phyloP scores from a whole-genome alignment of 345 rosid species.

The Camelina hispida region DNA sequence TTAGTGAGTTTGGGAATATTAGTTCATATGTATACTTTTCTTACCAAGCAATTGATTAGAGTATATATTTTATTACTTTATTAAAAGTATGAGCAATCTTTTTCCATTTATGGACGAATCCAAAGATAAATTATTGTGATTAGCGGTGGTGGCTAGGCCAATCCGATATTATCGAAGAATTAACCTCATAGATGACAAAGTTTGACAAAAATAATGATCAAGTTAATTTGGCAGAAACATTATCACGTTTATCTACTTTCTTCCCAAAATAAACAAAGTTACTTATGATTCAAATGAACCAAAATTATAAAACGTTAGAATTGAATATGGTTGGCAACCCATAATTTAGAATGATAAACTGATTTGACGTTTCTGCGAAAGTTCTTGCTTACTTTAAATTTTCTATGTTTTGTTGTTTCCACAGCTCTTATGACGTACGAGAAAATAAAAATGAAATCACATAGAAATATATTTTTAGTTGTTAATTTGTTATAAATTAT shows the following conservation, averaged over 20 bases:
- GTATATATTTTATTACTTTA: not conserved
- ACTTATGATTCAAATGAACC: not conserved
- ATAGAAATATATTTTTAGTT: not conserved
- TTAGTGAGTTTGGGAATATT: slow-evolving; percentile 29
- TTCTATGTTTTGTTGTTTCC: too few species aligned
- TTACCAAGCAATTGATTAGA: slow-evolving; percentile 27
- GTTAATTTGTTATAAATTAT: not conserved
- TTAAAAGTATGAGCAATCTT: slow-evolving; percentile 18
- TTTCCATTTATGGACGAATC: slow-evolving; percentile 30
- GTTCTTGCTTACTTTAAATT: not conserved
- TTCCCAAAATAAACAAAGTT: slow-evolving; percentile 10
- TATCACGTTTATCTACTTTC: slow-evolving; percentile 1
- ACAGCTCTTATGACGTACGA: too few species aligned
- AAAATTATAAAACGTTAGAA: not conserved
- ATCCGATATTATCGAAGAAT: slow-evolving; percentile 15
- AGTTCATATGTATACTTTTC: slow-evolving; percentile 11
- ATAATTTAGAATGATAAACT: not conserved
- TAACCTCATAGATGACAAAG: slow-evolving; percentile 22
- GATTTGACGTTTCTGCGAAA: not conserved
- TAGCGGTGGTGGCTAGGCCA: slow-evolving; percentile 17
- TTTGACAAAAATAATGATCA: not conserved
- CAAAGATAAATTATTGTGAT: slow-evolving; percentile 35
- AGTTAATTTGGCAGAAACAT: not conserved
- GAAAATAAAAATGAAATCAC: too few species aligned
- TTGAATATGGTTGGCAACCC: not conserved